Conservation (phyloP, 2,329 filamentous ascomycete species). For the Ustulina deusta region DNA sequence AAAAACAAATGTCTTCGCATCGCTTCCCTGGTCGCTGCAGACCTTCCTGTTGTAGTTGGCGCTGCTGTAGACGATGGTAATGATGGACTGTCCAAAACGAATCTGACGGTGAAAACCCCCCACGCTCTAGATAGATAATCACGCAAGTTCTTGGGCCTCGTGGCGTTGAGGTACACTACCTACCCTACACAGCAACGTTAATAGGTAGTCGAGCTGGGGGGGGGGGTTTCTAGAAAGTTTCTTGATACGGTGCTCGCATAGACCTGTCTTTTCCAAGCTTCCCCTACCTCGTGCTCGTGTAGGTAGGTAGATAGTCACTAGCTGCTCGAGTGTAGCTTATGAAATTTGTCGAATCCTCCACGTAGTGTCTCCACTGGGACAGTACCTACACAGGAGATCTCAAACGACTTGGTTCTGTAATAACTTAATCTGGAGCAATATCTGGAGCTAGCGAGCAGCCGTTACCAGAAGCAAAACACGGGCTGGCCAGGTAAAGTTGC, state of each 20-base stretch:
- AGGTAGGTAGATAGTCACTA: too few species aligned
- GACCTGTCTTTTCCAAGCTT: constrained; percentile 9
- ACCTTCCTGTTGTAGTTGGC: constrained; percentile 37
- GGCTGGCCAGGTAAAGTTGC: neutral
- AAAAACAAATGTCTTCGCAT: neutral
- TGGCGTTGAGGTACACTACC: constrained; percentile 10
- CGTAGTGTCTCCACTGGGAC: neutral
- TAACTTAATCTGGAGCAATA: constrained; percentile 31
- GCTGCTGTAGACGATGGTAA: constrained; percentile 23
- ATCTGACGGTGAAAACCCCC: constrained; percentile 33
- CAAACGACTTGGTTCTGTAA: constrained; percentile 17
- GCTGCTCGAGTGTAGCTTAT: neutral
- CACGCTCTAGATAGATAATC: constrained; percentile 31
- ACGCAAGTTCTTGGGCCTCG: constrained; percentile 16
- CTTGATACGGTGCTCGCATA: neutral
- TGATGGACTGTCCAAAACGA: constrained; percentile 17
- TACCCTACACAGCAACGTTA: constrained; percentile 1
- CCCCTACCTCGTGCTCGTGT: too few species aligned
- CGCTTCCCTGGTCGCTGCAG: constrained; percentile 15
- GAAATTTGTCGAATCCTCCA: neutral
- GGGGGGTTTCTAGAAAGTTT: constrained; percentile 4
- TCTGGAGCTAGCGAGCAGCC: constrained; percentile 17
- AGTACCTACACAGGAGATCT: constrained; percentile 9
- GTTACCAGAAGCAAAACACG: constrained; percentile 16
- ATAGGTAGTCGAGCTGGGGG: neutral